A percentile compares a stretch with the other conserved stretches of the same genome.
Evolutionary conservation across 176 grass and related monocot genomes (phyloP).

Genomic region (Oryza glumipatula): DNA sequence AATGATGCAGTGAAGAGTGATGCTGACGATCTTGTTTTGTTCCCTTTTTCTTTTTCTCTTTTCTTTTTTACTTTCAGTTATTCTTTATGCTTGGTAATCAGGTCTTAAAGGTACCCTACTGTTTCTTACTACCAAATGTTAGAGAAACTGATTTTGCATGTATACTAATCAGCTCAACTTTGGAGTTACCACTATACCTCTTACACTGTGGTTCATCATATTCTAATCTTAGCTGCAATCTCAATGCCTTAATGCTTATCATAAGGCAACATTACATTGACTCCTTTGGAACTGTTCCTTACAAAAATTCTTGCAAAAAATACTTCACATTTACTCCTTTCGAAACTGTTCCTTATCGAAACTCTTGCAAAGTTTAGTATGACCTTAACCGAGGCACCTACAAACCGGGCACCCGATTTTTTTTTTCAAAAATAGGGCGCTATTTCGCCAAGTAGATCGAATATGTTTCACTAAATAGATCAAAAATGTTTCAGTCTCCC

Average conservation of each 20-base stretch:
- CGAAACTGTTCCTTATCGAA: no score
- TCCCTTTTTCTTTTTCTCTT: background rate
- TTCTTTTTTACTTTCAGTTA: background rate
- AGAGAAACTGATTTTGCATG: background rate
- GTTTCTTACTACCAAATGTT: no score
- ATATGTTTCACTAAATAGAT: no score
- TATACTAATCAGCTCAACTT: background rate
- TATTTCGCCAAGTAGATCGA: no score
- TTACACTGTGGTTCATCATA: background rate
- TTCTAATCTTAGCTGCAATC: no score
- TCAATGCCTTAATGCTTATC: background rate
- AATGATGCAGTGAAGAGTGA: background rate
- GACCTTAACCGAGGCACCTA: background rate
- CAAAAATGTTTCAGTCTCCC: no score
- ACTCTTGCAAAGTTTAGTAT: background rate
- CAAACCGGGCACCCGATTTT: no score
- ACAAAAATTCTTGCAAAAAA: background rate
- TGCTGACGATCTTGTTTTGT: background rate
- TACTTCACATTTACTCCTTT: no score
- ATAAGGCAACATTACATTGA: background rate
- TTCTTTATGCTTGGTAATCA: background rate
- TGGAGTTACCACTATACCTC: background rate
- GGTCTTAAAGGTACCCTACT: no score
- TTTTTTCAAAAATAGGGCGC: no score
- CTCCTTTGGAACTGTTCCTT: background rate